Evolutionary conservation across 495 filamentous ascomycete genomes (phyloP), one percentile per base, ranked within the genome.

Genomic region (Penicillium argentinense): DNA sequence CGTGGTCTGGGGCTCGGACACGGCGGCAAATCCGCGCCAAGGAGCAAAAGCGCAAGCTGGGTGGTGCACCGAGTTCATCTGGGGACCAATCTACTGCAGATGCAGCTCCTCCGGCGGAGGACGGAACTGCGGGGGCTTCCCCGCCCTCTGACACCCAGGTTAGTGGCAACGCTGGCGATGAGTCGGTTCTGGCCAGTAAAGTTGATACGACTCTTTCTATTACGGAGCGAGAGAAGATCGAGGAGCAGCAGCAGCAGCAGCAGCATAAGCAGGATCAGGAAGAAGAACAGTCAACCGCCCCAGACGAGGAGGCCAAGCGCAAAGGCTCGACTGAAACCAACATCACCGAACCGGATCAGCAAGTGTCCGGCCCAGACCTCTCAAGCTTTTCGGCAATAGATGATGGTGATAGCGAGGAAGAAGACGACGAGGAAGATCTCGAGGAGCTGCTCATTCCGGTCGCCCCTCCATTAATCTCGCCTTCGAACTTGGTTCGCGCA

Each of bases 1-100:
- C 81, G 12, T 98, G 93, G 93, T 87, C 89, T 9, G 85, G 86
- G n/a, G 93, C 91, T 3, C 72, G 53, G 28, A 67, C 62, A 17
- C 60, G 58, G 36, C 47, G 59, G 23, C 58, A 71, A 40, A 56
- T 70, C 32, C 53, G 47, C 9, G 42, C 47, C 4, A 51, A 56
- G 11, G 51, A 53, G 12, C 39, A 42, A 39, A 57, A 54, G 36
- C 50, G 39, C 13, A 47, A 47, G n/a, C 11, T 30, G n/a, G 44
- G 34, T 8, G 42, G 16, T 22, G 9, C 24, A 5, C 39, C 41
- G 16, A 18, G 25, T 3, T 21, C 40, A 6, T 27, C 33, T 24
- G 36, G 41, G 17, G 49, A 30, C 13, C 23, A 43, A 23, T 18
- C 41, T 46, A 29, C 3, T 39, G 30, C 29, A 18, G 23, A 53